Evolutionary conservation across 2,329 filamentous ascomycete genomes (phyloP).

Genomic region (Ophiosphaerella narmari): DNA sequence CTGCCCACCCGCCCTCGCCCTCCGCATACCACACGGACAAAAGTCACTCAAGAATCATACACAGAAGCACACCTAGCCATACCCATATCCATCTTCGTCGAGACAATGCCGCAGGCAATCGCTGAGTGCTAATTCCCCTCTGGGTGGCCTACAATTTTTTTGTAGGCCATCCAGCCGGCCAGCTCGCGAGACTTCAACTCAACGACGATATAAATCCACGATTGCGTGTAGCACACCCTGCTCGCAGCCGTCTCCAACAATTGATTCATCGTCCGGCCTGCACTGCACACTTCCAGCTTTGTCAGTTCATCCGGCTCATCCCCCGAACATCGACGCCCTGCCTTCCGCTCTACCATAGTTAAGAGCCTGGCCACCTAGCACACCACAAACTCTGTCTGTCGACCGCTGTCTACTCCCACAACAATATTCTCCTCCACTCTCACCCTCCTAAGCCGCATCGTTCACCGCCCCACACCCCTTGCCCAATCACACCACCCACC

Average conservation of each 20-base stretch:
- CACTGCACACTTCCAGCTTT: constrained; percentile 35
- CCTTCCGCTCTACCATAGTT: constrained; percentile 43
- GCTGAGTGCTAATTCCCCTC: constrained; percentile 81
- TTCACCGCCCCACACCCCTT: background rate
- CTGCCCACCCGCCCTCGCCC: constrained; percentile 33
- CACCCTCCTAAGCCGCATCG: background rate
- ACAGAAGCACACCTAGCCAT: constrained; percentile 26
- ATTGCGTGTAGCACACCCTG: constrained; percentile 42
- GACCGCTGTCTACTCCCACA: constrained; percentile 27
- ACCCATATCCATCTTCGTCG: constrained; percentile 47
- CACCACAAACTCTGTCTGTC: constrained; percentile 33
- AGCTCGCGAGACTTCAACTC: constrained; percentile 75
- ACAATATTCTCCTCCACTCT: constrained; percentile 1
- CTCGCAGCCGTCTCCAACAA: constrained; percentile 38
- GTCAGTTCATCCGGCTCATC: constrained; percentile 37
- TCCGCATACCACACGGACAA: constrained; percentile 43
- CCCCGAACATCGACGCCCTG: constrained; percentile 41
- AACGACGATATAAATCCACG: constrained; percentile 47
- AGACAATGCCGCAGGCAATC: constrained; percentile 55
- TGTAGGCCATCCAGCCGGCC: constrained; percentile 74
- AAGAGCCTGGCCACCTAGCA: constrained; percentile 40
- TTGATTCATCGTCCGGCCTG: constrained; percentile 41
- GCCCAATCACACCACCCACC: constrained; percentile 4
- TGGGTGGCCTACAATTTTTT: constrained; percentile 65
- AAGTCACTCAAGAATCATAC: constrained; percentile 44